Base-by-base conservation (phyloP, 1,139 yeast species). In the Debaryomyces udenii region DNA sequence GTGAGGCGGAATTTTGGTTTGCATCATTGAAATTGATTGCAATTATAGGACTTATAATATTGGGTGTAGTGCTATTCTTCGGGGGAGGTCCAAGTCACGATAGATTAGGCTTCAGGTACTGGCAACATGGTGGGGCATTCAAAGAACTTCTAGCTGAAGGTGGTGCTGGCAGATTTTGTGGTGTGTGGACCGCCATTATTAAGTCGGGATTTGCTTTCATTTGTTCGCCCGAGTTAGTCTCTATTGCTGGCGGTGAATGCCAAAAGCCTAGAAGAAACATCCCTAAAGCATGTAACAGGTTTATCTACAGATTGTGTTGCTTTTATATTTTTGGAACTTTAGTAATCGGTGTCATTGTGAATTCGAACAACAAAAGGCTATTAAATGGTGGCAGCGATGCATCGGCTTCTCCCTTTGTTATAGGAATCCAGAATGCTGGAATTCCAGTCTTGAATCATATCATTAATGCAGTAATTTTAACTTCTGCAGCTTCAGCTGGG, bases 401-500 rank as follows among this genome's bases (percentile, higher is more conserved):
- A 31, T 63, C 71, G 15, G 78, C 77, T n/a, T 72, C 78, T 32
- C 78, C 80, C 7, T 75, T 73, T 47, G 80, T 74, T 35, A 47
- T 68, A 57, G 66, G 83, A 55, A 57, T 78, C 65, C 69, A 72
- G 51, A 81, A 80, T 50, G 86, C 90, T 4, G 74, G 80, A 4
- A 82, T 84, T 46, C 66, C 64, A 0, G 84, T 74, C 1, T 65
- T 85, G 48, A 81, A 85, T 47, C 84, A 82, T 53, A 70, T 86
- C 39, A 70, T 86, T 50, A 86, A 86, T 55, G 91, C 83, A 2
- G 80, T 80, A 49, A 80, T 86, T 43, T 64, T 86, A 56, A 66
- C 84, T 7, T 83, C 86, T 43, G 86, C 86, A 41, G 76, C 83
- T 48, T 80, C 87, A 10, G 86, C 91, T 7, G 82, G 86, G 38